These are phyloP conservation scores for Hordeum marinum DNA, from an alignment of 176 grass and related monocot genomes.

Conservation along the genomic window DNA sequence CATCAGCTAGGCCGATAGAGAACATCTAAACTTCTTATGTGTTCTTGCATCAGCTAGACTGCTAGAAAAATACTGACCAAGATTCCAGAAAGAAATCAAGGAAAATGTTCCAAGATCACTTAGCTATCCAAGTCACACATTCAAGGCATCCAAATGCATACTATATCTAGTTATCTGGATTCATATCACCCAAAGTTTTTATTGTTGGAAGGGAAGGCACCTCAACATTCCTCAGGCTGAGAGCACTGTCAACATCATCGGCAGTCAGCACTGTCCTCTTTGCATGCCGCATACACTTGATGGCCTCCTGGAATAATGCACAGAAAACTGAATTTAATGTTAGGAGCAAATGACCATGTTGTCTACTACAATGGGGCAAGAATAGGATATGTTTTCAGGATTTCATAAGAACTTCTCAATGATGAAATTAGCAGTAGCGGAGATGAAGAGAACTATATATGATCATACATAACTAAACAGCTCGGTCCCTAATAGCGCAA, in stretches of 20 bases:
- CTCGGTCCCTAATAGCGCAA: not conserved
- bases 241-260: constrained; percentile 84
- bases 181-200: not conserved
- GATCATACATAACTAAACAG: not conserved
- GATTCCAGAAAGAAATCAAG: not conserved
- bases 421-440: not conserved
- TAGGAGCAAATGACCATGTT: not conserved
- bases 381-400: not conserved
- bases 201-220: constrained; percentile 20
- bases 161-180: not conserved
- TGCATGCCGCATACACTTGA: constrained; percentile 95
- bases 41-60: not conserved
- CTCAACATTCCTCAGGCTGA: constrained; percentile 93
- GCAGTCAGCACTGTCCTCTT: constrained; percentile 75
- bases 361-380: not conserved
- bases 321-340: not conserved
- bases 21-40: not conserved
- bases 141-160: not conserved
- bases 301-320: constrained; percentile 60
- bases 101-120: not conserved
- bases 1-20: not conserved
- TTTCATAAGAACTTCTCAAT: not conserved
- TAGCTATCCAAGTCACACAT: not conserved
- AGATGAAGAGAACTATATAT: not conserved
- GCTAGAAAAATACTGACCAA: not conserved